Percentiles rank a stretch among this genome's conserved stretches.
phyloP scores from a whole-genome alignment of 495 filamentous ascomycete genomes.

The Lasiosphaeria miniovina region DNA sequence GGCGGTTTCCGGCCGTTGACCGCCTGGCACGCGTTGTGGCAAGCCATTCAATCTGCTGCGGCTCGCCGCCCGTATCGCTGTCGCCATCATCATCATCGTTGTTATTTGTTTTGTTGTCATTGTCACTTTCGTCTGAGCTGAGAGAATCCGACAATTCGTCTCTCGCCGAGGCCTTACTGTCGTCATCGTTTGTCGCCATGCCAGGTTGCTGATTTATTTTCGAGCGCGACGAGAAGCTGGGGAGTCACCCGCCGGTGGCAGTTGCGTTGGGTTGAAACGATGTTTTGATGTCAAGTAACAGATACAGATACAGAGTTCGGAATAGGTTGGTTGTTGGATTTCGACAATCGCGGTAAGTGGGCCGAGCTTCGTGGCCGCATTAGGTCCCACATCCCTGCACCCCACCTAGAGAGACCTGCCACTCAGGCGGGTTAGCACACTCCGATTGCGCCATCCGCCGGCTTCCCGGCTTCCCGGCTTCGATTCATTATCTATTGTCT shows the following conservation, averaged over 20 bases:
- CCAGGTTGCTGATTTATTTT: too few species aligned
- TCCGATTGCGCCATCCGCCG: neutral
- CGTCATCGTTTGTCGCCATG: constrained; percentile 23
- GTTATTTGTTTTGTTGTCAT: constrained; percentile 21
- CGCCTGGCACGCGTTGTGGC: constrained; percentile 74
- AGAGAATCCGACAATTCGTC: constrained; percentile 27
- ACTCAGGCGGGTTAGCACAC: neutral
- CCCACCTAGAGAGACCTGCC: neutral
- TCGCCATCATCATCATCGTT: constrained; percentile 16
- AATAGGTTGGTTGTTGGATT: too few species aligned
- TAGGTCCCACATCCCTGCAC: too few species aligned
- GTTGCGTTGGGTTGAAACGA: too few species aligned
- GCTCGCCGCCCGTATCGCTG: constrained; percentile 25
- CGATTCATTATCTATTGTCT: too few species aligned
- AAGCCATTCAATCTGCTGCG: constrained; percentile 62
- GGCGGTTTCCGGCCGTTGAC: constrained; percentile 80
- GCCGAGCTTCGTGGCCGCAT: too few species aligned
- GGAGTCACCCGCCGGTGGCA: too few species aligned
- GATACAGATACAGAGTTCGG: too few species aligned
- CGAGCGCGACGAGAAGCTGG: too few species aligned
- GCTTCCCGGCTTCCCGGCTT: neutral
- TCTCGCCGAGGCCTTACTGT: constrained; percentile 21
- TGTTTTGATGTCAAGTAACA: too few species aligned
- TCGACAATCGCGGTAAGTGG: too few species aligned
- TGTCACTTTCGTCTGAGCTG: constrained; percentile 21